phyloP scores from a whole-genome alignment of 2,329 filamentous ascomycete genomes.

The Orbilia quercus region DNA sequence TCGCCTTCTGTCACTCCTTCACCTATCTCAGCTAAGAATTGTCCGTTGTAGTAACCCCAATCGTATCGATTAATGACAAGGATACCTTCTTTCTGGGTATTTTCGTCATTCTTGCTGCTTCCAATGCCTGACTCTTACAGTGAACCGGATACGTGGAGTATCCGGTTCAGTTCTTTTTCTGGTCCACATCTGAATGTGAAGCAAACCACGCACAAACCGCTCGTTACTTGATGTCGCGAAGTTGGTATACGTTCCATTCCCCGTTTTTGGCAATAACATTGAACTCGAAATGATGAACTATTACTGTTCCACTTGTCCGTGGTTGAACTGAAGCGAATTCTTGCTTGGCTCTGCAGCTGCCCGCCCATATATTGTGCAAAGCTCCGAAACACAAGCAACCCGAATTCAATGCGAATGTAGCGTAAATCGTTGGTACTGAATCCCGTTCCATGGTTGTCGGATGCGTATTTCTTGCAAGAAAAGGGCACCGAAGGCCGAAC shows the following conservation, averaged over 20 bases:
- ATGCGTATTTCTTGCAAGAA: background rate
- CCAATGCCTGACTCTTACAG: conserved; percentile 53
- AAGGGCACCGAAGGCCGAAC: too few species aligned
- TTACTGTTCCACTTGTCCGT: conserved; percentile 13
- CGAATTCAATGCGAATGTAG: conserved; percentile 13
- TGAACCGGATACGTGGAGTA: conserved; percentile 51
- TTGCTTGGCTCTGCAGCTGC: conserved; percentile 7
- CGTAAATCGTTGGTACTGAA: conserved; percentile 14
- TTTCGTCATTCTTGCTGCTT: conserved; percentile 51
- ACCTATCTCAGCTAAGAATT: conserved; percentile 24
- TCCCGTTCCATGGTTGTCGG: too few species aligned
- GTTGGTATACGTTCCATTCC: conserved; percentile 29
- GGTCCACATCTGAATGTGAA: conserved; percentile 23
- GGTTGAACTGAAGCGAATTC: conserved; percentile 10
- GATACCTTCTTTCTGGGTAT: conserved; percentile 40
- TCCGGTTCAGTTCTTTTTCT: conserved; percentile 43
- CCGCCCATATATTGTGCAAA: conserved; percentile 34
- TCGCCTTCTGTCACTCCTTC: conserved; percentile 6
- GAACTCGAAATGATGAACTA: conserved; percentile 8
- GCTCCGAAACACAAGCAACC: conserved; percentile 22
- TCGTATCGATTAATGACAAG: conserved; percentile 55
- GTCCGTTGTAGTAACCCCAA: conserved; percentile 49
- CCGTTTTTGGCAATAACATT: conserved; percentile 23
- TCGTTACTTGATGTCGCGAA: background rate
- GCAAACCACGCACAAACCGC: conserved; percentile 36